A percentile compares a stretch with the other conserved stretches of the same genome.
phyloP scores from a whole-genome alignment of 2,329 filamentous ascomycete species.

The Huntiella savannae region DNA sequence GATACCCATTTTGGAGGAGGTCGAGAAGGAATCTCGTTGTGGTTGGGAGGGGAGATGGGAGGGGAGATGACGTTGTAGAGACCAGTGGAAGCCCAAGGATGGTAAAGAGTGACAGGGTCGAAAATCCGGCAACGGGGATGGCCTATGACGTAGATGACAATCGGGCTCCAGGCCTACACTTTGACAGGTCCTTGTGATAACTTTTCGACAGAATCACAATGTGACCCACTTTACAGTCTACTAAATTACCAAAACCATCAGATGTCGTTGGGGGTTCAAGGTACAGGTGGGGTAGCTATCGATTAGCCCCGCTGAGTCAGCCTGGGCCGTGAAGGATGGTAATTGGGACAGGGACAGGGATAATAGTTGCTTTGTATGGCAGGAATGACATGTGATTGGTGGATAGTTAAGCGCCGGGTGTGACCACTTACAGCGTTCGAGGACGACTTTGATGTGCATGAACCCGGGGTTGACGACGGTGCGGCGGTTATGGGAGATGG shows the following conservation, averaged over 20 bases:
- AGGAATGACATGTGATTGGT: slow-evolving; percentile 6
- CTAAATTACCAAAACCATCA: too few relatives aligned
- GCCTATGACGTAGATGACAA: slow-evolving; percentile 1
- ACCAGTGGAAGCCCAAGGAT: neutral
- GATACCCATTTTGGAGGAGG: slow-evolving; percentile 24
- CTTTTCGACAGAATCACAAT: neutral
- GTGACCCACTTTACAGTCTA: slow-evolving; percentile 1
- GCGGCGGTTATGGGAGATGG: neutral
- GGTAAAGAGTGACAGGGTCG: neutral
- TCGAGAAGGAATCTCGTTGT: neutral
- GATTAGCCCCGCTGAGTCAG: too few relatives aligned
- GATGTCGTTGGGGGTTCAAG: neutral
- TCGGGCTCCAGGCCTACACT: neutral
- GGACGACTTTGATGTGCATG: slow-evolving; percentile 1
- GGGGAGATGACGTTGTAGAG: too few relatives aligned
- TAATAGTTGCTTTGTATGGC: too few relatives aligned
- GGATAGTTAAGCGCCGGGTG: slow-evolving; percentile 10
- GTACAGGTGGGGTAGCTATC: neutral
- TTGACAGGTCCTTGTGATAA: slow-evolving; percentile 5
- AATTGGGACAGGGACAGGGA: too few relatives aligned
- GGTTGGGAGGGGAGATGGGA: neutral
- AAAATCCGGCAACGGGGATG: neutral
- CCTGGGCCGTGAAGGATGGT: too few relatives aligned
- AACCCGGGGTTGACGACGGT: neutral
- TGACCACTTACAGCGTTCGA: slow-evolving; percentile 11